Conservation (phyloP, 306 rosid genomes). For the Cucurbita moschata region DNA sequence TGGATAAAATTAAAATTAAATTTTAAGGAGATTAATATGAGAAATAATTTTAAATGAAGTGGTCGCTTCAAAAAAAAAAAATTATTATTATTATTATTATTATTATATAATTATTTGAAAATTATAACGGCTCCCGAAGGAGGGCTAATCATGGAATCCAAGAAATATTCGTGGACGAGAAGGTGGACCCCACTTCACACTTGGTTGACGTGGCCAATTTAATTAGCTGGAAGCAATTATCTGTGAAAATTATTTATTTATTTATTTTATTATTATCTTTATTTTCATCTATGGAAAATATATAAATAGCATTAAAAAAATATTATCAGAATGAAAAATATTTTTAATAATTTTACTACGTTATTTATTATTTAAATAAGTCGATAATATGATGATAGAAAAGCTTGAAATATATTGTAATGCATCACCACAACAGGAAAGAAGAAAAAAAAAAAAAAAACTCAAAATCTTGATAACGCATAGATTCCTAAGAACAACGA, state of each 20-base stretch:
- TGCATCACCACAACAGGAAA: background rate
- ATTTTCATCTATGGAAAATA: too few relatives aligned
- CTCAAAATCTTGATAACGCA: background rate
- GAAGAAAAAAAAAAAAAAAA: background rate
- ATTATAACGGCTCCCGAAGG: background rate
- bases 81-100: too few relatives aligned
- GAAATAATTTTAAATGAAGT: too few relatives aligned
- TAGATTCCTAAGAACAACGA: background rate
- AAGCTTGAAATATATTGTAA: background rate
- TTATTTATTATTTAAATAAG: too few relatives aligned
- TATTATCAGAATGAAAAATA: too few relatives aligned
- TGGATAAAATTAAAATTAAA: too few relatives aligned
- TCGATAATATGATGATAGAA: too few relatives aligned
- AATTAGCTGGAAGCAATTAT: background rate
- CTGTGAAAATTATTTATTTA: background rate
- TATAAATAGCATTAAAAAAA: too few relatives aligned
- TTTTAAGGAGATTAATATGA: too few relatives aligned
- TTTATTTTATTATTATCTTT: background rate
- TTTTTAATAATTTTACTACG: too few relatives aligned
- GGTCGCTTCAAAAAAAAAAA: too few relatives aligned
- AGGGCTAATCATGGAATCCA: background rate
- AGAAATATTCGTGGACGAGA: background rate
- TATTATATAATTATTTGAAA: background rate
- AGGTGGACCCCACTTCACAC: constrained; percentile 5
- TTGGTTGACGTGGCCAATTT: background rate